Base-by-base conservation (phyloP, 306 rosid species). In the Castanospermum australe region DNA sequence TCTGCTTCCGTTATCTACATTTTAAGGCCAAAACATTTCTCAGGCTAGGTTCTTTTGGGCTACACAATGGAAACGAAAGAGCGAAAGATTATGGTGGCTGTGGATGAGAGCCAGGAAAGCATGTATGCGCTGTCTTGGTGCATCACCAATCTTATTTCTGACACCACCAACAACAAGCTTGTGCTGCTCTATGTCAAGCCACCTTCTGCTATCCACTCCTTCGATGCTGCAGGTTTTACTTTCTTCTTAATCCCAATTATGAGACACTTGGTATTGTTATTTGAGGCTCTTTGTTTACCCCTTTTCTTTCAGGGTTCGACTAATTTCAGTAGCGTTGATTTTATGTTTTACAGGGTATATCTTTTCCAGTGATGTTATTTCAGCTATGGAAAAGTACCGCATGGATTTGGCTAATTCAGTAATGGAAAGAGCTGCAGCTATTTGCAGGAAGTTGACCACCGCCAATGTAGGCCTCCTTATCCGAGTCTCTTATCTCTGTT, bases 21-120 rank as follows among this genome's bases (percentile, higher is more conserved):
- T 20, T 42, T 12, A 68, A 72, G 84, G 85, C 79, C 70, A 20
- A 76, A 65, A 47, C 20, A 76, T 4, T 20, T 45, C 17, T 55
- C 3, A 56, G 32, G 33, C 35, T 11, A 61, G 25, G 69, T 35
- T 17, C 10, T 33, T 33, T 42, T 42, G 48, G 48, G 48, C 48
- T 42, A 15, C 48, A 82, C 11, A 21, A 79, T 63, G 88, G 82
- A 66, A 73, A 73, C 18, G 25, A 63, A 4, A 25, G 89, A 77
- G 65, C 68, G 65, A 35, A 87, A 64, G 73, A 86, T 93, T 5
- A 77, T 93, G 77, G 98, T 93, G 25, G 98, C 92, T 4, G 94
- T 93, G 70, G 97, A 93, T 76, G 98, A 89, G 84, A 89, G 96
- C 75, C 74, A 91, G 41, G 96, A 93, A 87, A 93, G 94, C 84